A percentile compares a stretch with the other conserved stretches of the same genome.
phyloP scores from a whole-genome alignment of 805 yeast species.

The Pichia nakasei region DNA sequence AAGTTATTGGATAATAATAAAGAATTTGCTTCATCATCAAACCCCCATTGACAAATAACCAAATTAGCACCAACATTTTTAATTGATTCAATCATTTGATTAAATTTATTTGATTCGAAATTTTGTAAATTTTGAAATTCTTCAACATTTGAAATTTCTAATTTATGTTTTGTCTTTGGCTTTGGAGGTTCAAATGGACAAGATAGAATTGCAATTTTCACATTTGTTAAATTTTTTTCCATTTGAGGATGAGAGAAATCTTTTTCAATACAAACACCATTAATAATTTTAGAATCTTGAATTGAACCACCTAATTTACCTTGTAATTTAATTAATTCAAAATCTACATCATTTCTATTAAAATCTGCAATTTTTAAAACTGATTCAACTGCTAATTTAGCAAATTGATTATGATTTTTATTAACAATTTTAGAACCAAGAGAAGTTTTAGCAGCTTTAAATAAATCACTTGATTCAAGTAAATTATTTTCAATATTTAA shows the following conservation, averaged over 20 bases:
- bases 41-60: constrained; percentile 99
- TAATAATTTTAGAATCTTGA: constrained; percentile 74
- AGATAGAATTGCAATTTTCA: constrained; percentile 87
- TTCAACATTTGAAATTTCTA: constrained; percentile 87
- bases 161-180: constrained; percentile 97
- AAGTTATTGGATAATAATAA: constrained; percentile 76
- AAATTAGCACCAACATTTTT: constrained; percentile 90
- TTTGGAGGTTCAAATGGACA: constrained; percentile 99
- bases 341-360: constrained; percentile 90
- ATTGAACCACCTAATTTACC: constrained; percentile 94
- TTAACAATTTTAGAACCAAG: constrained; percentile 94
- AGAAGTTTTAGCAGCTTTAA: constrained; percentile 91
- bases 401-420: constrained; percentile 87
- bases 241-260: constrained; percentile 98
- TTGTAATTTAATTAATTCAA: constrained; percentile 90
- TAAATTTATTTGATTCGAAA: constrained; percentile 86
- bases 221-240: constrained; percentile 75
- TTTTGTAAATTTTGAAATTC: constrained; percentile 86
- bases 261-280: constrained; percentile 90
- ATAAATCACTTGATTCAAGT: constrained; percentile 43
- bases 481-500: constrained; percentile 21
- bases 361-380: constrained; percentile 88
- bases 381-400: constrained; percentile 95
- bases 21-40: constrained; percentile 97
- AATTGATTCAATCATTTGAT: constrained; percentile 80